phyloP scores from a whole-genome alignment of 306 rosid genomes.

The Trifolium pratense region DNA sequence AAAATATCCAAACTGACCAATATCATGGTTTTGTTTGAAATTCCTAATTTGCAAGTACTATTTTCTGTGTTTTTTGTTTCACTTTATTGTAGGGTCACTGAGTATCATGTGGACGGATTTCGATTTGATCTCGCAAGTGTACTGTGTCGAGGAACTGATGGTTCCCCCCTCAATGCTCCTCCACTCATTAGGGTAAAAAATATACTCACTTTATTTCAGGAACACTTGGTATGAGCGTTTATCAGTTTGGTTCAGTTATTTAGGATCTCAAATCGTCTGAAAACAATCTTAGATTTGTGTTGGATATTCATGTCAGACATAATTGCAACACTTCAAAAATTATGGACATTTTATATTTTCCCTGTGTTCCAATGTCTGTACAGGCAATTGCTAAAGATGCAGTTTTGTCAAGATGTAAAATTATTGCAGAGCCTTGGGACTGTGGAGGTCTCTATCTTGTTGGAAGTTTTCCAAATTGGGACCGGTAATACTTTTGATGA shows the following conservation, averaged over 20 bases:
- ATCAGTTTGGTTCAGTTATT: conserved; percentile 15
- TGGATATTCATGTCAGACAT: conserved; percentile 6
- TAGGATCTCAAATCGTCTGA: conserved; percentile 26
- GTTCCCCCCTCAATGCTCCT: conserved; percentile 82
- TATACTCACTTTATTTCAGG: conserved; percentile 32
- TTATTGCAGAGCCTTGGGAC: conserved; percentile 99
- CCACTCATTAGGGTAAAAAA: conserved; percentile 74
- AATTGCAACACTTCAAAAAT: conserved; percentile 3
- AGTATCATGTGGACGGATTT: conserved; percentile 96
- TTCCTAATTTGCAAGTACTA: conserved; percentile 9
- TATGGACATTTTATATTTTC: conserved; percentile 23
- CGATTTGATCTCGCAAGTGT: conserved; percentile 95
- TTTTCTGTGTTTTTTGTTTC: conserved; percentile 32
- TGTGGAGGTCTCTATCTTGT: conserved; percentile 98
- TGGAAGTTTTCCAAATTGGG: conserved; percentile 98
- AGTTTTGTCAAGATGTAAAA: conserved; percentile 83
- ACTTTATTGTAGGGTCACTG: conserved; percentile 72
- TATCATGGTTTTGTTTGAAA: conserved; percentile 6
- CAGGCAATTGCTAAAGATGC: conserved; percentile 94
- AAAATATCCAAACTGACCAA: conserved; percentile 18
- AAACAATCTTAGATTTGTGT: neutral
- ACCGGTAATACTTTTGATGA: conserved; percentile 61
- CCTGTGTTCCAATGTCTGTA: neutral
- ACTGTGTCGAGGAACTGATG: conserved; percentile 91
- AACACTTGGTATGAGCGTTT: conserved; percentile 15